Conservation (phyloP, 2,329 filamentous ascomycete species). For the Aspergillus caelatus region DNA sequence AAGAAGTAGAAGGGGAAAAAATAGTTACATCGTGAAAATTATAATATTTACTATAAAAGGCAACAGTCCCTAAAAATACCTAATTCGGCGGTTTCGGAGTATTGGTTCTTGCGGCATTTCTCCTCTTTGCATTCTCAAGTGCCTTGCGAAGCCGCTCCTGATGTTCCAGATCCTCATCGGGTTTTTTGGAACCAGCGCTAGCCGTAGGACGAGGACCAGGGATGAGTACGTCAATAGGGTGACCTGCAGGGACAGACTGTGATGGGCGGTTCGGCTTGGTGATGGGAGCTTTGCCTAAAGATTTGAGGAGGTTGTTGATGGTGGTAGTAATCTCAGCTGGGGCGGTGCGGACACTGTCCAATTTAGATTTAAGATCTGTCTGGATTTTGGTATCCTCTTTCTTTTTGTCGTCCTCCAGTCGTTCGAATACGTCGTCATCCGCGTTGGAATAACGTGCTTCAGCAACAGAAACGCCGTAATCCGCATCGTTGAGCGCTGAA, state of each 20-base stretch:
- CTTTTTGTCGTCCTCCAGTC: conserved; percentile 49
- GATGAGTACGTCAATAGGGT: conserved; percentile 21
- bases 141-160: conserved; percentile 53
- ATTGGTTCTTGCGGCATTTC: conserved; percentile 47
- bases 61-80: background rate
- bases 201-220: conserved; percentile 30
- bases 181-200: conserved; percentile 14
- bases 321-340: conserved; percentile 40
- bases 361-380: conserved; percentile 43
- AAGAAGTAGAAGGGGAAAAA: conserved; percentile 11
- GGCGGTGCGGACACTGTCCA: conserved; percentile 45
- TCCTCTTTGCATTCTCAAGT: conserved; percentile 57
- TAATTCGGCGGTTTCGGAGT: conserved; percentile 17
- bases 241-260: conserved; percentile 14
- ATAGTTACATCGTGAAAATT: conserved; percentile 24
- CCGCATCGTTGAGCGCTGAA: conserved; percentile 53
- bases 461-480: conserved; percentile 57
- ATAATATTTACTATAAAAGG: background rate
- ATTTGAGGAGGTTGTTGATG: conserved; percentile 43
- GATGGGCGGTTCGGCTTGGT: conserved; percentile 17
- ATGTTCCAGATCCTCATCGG: conserved; percentile 44
- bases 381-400: conserved; percentile 53
- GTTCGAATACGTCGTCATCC: conserved; percentile 44
- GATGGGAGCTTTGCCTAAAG: conserved; percentile 35
- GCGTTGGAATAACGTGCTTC: conserved; percentile 52